Percentiles rank a stretch among this genome's conserved stretches.
Evolutionary conservation across 768 basidiomycete genomes (phyloP).

Genomic region (Tylopilus intermedius): DNA sequence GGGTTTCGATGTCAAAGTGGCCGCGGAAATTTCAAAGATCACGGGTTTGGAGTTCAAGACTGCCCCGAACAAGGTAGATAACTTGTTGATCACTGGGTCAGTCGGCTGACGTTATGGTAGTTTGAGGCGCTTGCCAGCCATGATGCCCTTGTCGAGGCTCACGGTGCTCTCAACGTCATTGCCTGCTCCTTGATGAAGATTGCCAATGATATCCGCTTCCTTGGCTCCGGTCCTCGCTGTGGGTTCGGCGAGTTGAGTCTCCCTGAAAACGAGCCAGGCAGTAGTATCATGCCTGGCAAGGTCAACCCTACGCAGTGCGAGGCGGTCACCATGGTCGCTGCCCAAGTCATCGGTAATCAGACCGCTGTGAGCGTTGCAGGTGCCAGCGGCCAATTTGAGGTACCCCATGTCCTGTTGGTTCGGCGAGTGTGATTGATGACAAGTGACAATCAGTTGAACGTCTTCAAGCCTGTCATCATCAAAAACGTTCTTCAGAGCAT

Average conservation of each 20-base stretch:
- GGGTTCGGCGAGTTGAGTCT: conserved; percentile 91
- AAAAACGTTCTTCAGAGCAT: conserved; percentile 97
- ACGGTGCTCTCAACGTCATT: conserved; percentile 92
- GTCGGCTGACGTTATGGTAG: conserved; percentile 36
- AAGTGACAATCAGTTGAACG: conserved; percentile 67
- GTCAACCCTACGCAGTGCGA: conserved; percentile 99
- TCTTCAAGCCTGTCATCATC: conserved; percentile 98
- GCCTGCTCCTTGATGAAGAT: conserved; percentile 99
- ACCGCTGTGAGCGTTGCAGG: conserved; percentile 89
- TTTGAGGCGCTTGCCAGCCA: conserved; percentile 98
- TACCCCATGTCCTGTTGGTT: conserved; percentile 29
- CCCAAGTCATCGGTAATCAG: conserved; percentile 98
- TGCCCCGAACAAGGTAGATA: conserved; percentile 89
- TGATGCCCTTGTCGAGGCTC: conserved; percentile 95
- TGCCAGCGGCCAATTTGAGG: conserved; percentile 96
- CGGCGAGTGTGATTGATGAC: conserved; percentile 7
- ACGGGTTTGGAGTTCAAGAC: conserved; percentile 91
- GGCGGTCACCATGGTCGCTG: conserved; percentile 97
- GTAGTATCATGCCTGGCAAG: conserved; percentile 99
- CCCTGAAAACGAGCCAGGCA: conserved; percentile 98
- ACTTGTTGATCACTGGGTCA: neutral
- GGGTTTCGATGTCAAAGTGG: conserved; percentile 94
- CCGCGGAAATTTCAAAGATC: conserved; percentile 83
- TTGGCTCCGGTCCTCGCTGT: conserved; percentile 95
- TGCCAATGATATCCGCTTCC: conserved; percentile 97